These are phyloP conservation scores for Phialophora chinensis DNA, from an alignment of 2,329 filamentous ascomycete genomes.

Conservation along the genomic window DNA sequence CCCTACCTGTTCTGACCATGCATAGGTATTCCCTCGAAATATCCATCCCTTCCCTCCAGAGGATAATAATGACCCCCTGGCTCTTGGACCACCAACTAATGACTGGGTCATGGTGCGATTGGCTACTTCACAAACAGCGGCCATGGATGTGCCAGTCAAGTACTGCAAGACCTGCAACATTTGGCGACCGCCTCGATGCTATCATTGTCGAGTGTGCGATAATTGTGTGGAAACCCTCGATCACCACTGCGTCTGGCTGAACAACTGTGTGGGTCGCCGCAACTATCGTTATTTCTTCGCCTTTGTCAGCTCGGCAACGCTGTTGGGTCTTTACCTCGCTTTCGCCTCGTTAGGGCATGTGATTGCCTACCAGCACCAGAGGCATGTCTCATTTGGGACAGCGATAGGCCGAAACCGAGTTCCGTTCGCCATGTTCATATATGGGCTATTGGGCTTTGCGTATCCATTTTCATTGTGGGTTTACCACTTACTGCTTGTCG, in stretches of 20 bases:
- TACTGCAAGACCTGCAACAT: slow-evolving; percentile 98
- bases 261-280: slow-evolving; percentile 94
- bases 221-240: slow-evolving; percentile 97
- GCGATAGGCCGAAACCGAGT: slow-evolving; percentile 75
- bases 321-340: slow-evolving; percentile 77
- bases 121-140: slow-evolving; percentile 73
- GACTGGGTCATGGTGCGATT: slow-evolving; percentile 94
- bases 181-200: slow-evolving; percentile 92
- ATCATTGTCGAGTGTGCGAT: slow-evolving; percentile 96
- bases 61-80: slow-evolving; percentile 78
- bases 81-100: slow-evolving; percentile 81
- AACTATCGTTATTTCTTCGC: slow-evolving; percentile 99
- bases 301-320: slow-evolving; percentile 79
- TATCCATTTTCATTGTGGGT: slow-evolving; percentile 84
- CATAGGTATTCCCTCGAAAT: slow-evolving; percentile 89
- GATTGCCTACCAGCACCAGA: slow-evolving; percentile 69
- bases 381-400: slow-evolving; percentile 69
- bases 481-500: slow-evolving; percentile 92
- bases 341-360: slow-evolving; percentile 81
- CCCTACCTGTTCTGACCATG: slow-evolving; percentile 21
- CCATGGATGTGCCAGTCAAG: slow-evolving; percentile 97
- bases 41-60: slow-evolving; percentile 83
- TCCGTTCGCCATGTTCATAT: slow-evolving; percentile 87
- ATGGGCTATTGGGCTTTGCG: slow-evolving; percentile 72
- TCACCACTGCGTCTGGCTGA: slow-evolving; percentile 98